Percentiles rank a stretch among this genome's conserved stretches.
phyloP scores from a whole-genome alignment of 1,284 basidiomycete species.

The Ustilago loliicola region DNA sequence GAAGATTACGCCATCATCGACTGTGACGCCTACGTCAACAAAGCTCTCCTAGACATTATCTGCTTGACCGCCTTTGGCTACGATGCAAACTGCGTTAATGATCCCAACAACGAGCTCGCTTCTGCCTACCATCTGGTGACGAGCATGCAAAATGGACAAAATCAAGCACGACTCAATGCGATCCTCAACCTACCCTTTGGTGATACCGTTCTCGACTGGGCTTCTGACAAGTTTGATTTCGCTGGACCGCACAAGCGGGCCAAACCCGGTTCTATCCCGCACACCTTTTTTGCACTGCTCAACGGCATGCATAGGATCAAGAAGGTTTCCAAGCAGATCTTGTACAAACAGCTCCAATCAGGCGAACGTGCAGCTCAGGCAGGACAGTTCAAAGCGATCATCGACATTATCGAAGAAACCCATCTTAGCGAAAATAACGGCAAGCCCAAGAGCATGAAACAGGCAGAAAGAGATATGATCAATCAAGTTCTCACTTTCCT shows the following conservation, averaged over 20 bases:
- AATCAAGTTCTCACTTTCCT: constrained; percentile 62
- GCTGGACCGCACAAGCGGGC: constrained; percentile 14
- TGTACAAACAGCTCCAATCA: constrained; percentile 57
- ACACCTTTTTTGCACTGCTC: constrained; percentile 25
- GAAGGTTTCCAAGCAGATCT: constrained; percentile 51
- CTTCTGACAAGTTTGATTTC: constrained; percentile 27
- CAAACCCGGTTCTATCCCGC: neutral
- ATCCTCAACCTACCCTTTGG: constrained; percentile 60
- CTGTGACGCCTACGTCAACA: constrained; percentile 52
- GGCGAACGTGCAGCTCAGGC: constrained; percentile 26
- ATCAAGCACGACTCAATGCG: constrained; percentile 58
- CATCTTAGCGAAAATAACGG: constrained; percentile 46
- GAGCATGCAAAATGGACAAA: constrained; percentile 58
- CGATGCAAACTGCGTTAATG: constrained; percentile 59
- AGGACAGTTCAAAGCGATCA: constrained; percentile 43
- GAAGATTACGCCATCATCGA: constrained; percentile 55
- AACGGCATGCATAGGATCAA: constrained; percentile 59
- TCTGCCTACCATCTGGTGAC: constrained; percentile 59
- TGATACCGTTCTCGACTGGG: constrained; percentile 33
- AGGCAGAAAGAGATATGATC: constrained; percentile 57
- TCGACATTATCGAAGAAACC: constrained; percentile 50
- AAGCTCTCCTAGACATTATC: constrained; percentile 68
- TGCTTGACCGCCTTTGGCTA: constrained; percentile 61
- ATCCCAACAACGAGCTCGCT: constrained; percentile 57
- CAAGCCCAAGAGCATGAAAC: constrained; percentile 50